Conservation (phyloP, 2,329 filamentous ascomycete genomes). For the Monilinia polystroma region DNA sequence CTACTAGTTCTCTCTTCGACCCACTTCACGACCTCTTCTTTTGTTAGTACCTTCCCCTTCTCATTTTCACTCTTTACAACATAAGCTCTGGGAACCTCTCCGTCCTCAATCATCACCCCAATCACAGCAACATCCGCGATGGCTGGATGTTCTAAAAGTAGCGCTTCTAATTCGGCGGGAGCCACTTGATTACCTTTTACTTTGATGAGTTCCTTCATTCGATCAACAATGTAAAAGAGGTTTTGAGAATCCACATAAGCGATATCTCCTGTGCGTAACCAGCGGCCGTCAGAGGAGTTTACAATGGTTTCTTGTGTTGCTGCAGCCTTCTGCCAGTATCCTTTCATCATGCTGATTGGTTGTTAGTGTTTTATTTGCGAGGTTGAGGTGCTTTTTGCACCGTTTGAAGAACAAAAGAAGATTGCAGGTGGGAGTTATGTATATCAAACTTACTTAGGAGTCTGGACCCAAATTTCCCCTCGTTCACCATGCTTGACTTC, state of each 20-base stretch:
- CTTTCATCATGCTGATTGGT: conserved; percentile 54
- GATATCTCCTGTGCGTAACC: conserved; percentile 52
- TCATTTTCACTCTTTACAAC: conserved; percentile 45
- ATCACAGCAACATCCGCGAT: conserved; percentile 49
- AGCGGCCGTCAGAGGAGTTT: conserved; percentile 71
- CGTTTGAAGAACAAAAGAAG: too few relatives aligned
- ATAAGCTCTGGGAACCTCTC: conserved; percentile 62
- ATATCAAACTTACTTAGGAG: conserved; percentile 43
- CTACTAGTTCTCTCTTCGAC: conserved; percentile 58
- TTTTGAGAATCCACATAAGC: conserved; percentile 69
- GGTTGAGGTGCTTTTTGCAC: neutral
- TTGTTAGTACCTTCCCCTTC: conserved; percentile 23
- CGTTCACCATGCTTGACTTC: conserved; percentile 43
- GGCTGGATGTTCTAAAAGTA: conserved; percentile 44
- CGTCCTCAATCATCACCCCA: conserved; percentile 44
- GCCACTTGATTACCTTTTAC: conserved; percentile 51
- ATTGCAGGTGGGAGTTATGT: rapidly evolving
- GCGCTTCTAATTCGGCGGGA: conserved; percentile 49
- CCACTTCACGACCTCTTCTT: conserved; percentile 53
- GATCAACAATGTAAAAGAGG: conserved; percentile 86
- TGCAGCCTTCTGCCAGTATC: conserved; percentile 58
- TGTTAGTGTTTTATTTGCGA: neutral
- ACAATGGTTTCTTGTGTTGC: conserved; percentile 61
- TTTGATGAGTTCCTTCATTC: conserved; percentile 47
- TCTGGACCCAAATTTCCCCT: conserved; percentile 47